phyloP scores from a whole-genome alignment of 352 stramenopile genomes.

The Phytophthora meadii region DNA sequence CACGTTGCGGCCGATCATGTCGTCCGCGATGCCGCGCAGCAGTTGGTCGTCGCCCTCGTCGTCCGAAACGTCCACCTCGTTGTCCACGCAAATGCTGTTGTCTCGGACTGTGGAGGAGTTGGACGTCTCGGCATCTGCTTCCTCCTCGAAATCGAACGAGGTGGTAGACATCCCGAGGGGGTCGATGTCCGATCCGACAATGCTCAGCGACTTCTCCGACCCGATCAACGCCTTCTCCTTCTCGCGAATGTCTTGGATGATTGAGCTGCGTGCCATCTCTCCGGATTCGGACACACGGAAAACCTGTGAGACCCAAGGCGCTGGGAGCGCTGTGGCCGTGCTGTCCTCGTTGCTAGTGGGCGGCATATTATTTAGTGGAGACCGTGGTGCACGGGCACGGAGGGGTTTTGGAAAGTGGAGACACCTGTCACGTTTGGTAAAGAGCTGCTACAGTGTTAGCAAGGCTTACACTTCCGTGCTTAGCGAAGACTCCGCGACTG shows the following conservation, averaged over 20 bases:
- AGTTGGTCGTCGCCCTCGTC: slow-evolving; percentile 35
- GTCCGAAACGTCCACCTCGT: slow-evolving; percentile 15
- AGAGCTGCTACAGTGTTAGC: slow-evolving; percentile 3
- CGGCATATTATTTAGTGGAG: slow-evolving; percentile 26
- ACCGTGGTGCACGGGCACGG: slow-evolving; percentile 12
- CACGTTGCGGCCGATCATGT: slow-evolving; percentile 56
- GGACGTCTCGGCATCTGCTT: slow-evolving; percentile 8
- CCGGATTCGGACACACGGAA: slow-evolving; percentile 24
- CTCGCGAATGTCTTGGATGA: slow-evolving; percentile 22
- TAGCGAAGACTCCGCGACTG: slow-evolving; percentile 17
- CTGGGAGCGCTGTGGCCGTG: slow-evolving; percentile 12
- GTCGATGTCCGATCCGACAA: slow-evolving; percentile 19
- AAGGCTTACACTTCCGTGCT: slow-evolving; percentile 7
- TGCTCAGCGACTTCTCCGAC: slow-evolving; percentile 23
- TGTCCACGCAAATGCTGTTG: slow-evolving; percentile 30
- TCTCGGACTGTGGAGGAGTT: slow-evolving; percentile 23
- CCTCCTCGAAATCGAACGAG: slow-evolving; percentile 30
- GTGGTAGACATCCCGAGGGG: slow-evolving; percentile 23
- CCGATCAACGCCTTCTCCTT: slow-evolving; percentile 22
- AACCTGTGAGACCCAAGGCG: slow-evolving; percentile 34
- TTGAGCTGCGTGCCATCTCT: slow-evolving; percentile 20
- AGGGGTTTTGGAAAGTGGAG: slow-evolving; percentile 24
- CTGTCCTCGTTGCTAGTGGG: slow-evolving; percentile 24
- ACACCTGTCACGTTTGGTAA: slow-evolving; percentile 25
- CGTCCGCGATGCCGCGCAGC: slow-evolving; percentile 40